Evolutionary conservation across 176 grass and related monocot genomes (phyloP).

Genomic region (Lolium multiflorum): DNA sequence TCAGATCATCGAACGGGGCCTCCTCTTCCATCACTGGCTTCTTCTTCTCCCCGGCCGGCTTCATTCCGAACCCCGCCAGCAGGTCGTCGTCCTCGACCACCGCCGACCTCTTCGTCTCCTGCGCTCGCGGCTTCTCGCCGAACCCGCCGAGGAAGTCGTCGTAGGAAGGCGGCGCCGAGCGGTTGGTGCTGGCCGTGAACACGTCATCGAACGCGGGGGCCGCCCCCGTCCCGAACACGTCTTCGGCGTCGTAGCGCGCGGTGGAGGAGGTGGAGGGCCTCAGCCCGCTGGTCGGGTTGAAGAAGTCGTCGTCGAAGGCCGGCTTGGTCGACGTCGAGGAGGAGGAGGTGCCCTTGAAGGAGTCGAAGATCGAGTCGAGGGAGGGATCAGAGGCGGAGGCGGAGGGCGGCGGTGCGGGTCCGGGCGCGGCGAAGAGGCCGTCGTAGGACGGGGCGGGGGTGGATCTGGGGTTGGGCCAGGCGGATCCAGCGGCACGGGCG

Average conservation of each 20-base stretch:
- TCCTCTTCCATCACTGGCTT: slow-evolving; percentile 30
- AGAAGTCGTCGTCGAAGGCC: slow-evolving; percentile 62
- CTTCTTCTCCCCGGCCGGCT: slow-evolving; percentile 31
- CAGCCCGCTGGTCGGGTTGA: slow-evolving; percentile 42
- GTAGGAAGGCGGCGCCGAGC: slow-evolving; percentile 48
- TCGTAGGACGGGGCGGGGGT: slow-evolving; percentile 53
- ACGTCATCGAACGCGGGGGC: slow-evolving; percentile 66
- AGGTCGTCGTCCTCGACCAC: slow-evolving; percentile 59
- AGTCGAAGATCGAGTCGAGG: slow-evolving; percentile 58
- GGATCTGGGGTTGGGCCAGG: slow-evolving; percentile 61
- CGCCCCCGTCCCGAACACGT: slow-evolving; percentile 49
- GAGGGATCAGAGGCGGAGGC: slow-evolving; percentile 32
- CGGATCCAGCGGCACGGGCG: slow-evolving; percentile 43
- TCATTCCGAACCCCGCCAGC: slow-evolving; percentile 63
- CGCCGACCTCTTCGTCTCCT: slow-evolving; percentile 43
- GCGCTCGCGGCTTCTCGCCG: slow-evolving; percentile 35
- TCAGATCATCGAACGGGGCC: slow-evolving; percentile 68
- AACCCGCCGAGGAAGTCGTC: slow-evolving; percentile 78
- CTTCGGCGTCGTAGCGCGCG: slow-evolving; percentile 50
- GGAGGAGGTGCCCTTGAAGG: slow-evolving; percentile 42
- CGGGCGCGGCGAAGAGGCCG: slow-evolving; percentile 46
- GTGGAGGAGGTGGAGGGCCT: slow-evolving; percentile 40
- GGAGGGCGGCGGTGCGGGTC: slow-evolving; percentile 24
- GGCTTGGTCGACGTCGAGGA: slow-evolving; percentile 20
- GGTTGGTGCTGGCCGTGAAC: slow-evolving; percentile 41